These are phyloP conservation scores for Paxillus involutus DNA, from an alignment of 768 basidiomycete genomes.

Conservation along the genomic window DNA sequence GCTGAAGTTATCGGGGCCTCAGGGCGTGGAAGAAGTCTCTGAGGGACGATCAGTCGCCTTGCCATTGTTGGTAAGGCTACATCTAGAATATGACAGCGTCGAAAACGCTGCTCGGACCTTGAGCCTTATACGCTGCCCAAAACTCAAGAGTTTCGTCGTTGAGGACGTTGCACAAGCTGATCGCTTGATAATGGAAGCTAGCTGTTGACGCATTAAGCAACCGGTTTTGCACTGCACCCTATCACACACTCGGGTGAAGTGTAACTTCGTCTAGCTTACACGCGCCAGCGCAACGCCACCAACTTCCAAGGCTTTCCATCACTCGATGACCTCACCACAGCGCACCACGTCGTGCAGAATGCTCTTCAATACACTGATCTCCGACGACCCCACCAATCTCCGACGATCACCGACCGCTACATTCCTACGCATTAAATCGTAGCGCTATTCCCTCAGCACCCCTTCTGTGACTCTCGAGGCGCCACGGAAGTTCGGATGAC, in stretches of 20 bases:
- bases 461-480: conserved; percentile 9
- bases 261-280: conserved; percentile 9
- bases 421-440: conserved; percentile 11
- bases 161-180: conserved; percentile 47
- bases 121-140: conserved; percentile 40
- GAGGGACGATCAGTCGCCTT: conserved; percentile 36
- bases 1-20: conserved; percentile 50
- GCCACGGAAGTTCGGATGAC: conserved; percentile 8
- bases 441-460: conserved; percentile 20
- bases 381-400: conserved; percentile 12
- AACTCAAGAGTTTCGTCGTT: conserved; percentile 37
- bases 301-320: conserved; percentile 34
- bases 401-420: conserved; percentile 20
- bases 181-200: conserved; percentile 37
- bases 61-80: conserved; percentile 37
- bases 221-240: conserved; percentile 24
- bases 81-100: conserved; percentile 44
- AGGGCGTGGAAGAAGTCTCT: conserved; percentile 8
- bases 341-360: conserved; percentile 33
- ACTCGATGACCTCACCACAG: conserved; percentile 36
- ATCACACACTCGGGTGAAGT: conserved; percentile 7
- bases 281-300: conserved; percentile 19
- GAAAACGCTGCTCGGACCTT: conserved; percentile 40
- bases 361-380: conserved; percentile 15
- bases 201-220: conserved; percentile 29